These are phyloP conservation scores for Geotrichum restrictum DNA, from an alignment of 1,139 yeast genomes.

Conservation along the genomic window DNA sequence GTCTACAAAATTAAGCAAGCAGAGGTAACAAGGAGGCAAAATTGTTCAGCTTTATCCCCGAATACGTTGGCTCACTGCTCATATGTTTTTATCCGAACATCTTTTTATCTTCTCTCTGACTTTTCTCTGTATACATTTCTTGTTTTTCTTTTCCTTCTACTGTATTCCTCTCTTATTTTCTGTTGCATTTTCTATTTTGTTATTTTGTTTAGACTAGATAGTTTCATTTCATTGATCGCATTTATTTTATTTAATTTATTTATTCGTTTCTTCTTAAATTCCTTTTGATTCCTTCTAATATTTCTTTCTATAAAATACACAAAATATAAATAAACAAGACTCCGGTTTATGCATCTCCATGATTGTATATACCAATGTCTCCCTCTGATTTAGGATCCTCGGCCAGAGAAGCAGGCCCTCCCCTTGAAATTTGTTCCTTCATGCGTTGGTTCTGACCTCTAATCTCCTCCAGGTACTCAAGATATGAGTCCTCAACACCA, in stretches of 20 bases:
- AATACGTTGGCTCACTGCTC: too few relatives aligned
- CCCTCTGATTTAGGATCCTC: slow-evolving; percentile 80
- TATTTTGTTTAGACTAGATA: not conserved
- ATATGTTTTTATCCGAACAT: too few relatives aligned
- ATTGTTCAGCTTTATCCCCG: too few relatives aligned
- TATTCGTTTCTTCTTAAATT: not conserved
- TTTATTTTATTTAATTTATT: not conserved
- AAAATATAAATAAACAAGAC: slow-evolving; percentile 4
- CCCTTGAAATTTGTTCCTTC: slow-evolving; percentile 60
- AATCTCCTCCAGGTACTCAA: slow-evolving; percentile 74
- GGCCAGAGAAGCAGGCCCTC: slow-evolving; percentile 46
- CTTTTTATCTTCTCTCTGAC: too few relatives aligned
- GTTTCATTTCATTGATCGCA: not conserved
- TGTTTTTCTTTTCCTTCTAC: too few relatives aligned
- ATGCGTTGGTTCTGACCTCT: slow-evolving; percentile 75
- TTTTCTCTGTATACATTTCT: too few relatives aligned
- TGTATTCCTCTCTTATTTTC: too few relatives aligned
- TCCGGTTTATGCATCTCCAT: slow-evolving; percentile 52
- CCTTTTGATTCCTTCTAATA: not conserved
- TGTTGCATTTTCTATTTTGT: not conserved
- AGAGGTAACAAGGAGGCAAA: too few relatives aligned
- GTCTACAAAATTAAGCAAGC: too few relatives aligned
- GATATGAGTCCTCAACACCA: slow-evolving; percentile 79
- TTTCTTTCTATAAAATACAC: not conserved
- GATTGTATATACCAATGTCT: slow-evolving; percentile 84